Base-by-base conservation (phyloP, 148 eudicot species). In the Silene conica region DNA sequence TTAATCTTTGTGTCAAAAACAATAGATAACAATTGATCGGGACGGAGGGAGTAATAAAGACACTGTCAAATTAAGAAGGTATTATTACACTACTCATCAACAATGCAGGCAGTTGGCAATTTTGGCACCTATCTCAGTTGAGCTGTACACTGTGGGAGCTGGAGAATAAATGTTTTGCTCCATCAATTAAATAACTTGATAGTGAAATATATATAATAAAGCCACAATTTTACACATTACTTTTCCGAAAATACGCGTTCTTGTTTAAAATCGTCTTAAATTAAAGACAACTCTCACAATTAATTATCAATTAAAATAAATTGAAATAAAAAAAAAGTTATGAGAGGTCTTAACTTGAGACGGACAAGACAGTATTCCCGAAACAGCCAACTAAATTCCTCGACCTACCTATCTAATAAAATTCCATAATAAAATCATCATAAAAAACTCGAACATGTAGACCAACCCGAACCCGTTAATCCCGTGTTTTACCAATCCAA, bases 401-500 rank as follows among this genome's bases (percentile, higher is more conserved):
- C 25, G 6, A 26, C 19, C 8, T 11, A 77, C 52, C 71, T 80
- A 80, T 54, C 45, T 25, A 60, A 78, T 65, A 45, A 73, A 69
- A 70, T 56, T 80, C 63, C 76, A 85, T 48, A 79, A 23, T 21
- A 77, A 18, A 57, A 80, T 71, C 75, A 83, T 66, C 67, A 86
- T 73, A 20, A 82, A 65, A 73, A 74, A 45, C 58, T 82, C 85
- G 62, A 77, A 79, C 70, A 82, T 11, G 41, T 76, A 74, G 57
- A 78, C 57, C 77, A 76, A 84, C 87, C 83, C 82, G 66, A 85
- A 12, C 61, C 86, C 85, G 82, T 81, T 72, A 76, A 69, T 52
- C 67, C 68, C 81, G 80, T 63, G 69, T 1, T 62, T 76, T 71
- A 80, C 70, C 70, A 70, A 71, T 38, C 89, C 90, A 86, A 79